These are phyloP conservation scores for Xylaria sp. DNA, from an alignment of 2,329 filamentous ascomycete genomes.

Conservation along the genomic window DNA sequence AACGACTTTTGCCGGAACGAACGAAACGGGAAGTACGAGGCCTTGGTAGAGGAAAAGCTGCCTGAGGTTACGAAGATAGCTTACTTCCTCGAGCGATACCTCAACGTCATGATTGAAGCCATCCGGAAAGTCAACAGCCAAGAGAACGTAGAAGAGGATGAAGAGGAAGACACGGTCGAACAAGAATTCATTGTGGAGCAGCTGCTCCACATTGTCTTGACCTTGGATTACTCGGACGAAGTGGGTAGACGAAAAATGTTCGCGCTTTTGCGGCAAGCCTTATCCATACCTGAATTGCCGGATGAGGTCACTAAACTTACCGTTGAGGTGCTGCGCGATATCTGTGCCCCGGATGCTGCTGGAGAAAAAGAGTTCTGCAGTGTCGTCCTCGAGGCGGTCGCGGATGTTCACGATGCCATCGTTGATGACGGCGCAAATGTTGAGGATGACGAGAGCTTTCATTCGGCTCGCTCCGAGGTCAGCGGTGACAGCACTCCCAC, in stretches of 20 bases:
- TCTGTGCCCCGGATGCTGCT: slow-evolving; percentile 79
- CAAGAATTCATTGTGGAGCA: slow-evolving; percentile 97
- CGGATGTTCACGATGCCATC: slow-evolving; percentile 96
- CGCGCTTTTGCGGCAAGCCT: slow-evolving; percentile 82
- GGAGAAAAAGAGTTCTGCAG: slow-evolving; percentile 87
- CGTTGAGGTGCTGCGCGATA: slow-evolving; percentile 82
- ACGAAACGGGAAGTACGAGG: slow-evolving; percentile 78
- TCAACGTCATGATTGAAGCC: slow-evolving; percentile 73
- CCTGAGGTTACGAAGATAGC: slow-evolving; percentile 93
- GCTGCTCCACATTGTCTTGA: slow-evolving; percentile 89
- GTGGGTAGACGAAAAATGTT: slow-evolving; percentile 97
- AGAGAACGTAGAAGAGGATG: slow-evolving; percentile 66
- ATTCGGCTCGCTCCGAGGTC: slow-evolving; percentile 89
- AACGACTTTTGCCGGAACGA: slow-evolving; percentile 89
- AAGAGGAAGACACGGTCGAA: slow-evolving; percentile 85
- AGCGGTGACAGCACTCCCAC: slow-evolving; percentile 72
- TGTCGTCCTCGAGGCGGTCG: slow-evolving; percentile 90
- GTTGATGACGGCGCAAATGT: slow-evolving; percentile 71
- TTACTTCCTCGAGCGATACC: slow-evolving; percentile 85
- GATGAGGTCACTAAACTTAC: slow-evolving; percentile 92
- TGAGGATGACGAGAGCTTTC: slow-evolving; percentile 83
- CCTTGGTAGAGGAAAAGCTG: slow-evolving; percentile 88
- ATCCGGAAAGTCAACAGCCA: slow-evolving; percentile 67
- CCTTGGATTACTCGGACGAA: slow-evolving; percentile 97
- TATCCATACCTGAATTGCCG: slow-evolving; percentile 87